Percentiles rank a stretch among this genome's conserved stretches.
Conservation (phyloP, 1,139 yeast species). For the Geotrichum aggregatum region DNA sequence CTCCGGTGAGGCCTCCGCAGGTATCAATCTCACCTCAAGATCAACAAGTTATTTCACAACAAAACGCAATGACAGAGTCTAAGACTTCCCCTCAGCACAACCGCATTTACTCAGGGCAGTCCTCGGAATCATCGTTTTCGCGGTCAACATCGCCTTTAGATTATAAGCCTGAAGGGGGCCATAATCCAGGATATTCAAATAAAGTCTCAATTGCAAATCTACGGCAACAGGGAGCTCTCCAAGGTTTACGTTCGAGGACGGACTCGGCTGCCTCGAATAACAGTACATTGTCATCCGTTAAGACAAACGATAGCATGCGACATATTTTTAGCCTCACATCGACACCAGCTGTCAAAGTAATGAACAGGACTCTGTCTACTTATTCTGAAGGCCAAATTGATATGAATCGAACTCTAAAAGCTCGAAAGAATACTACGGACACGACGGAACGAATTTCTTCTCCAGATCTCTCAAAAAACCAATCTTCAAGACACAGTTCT, state of each 20-base stretch:
- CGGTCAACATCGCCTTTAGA: constrained; percentile 9
- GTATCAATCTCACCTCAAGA: not conserved
- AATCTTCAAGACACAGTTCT: too few relatives aligned
- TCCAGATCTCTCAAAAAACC: not conserved
- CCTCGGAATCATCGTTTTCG: not conserved
- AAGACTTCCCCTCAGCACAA: not conserved
- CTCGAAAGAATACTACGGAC: constrained; percentile 4
- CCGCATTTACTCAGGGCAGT: constrained; percentile 2
- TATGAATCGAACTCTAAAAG: not conserved
- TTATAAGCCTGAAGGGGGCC: not conserved
- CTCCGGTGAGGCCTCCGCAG: not conserved
- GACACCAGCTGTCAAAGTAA: constrained; percentile 1
- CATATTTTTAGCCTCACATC: not conserved
- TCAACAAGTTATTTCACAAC: constrained; percentile 7
- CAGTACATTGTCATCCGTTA: not conserved
- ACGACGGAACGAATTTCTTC: constrained; percentile 11
- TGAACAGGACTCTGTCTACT: not conserved
- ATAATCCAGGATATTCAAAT: not conserved
- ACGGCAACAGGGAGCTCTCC: not conserved
- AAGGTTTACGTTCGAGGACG: not conserved
- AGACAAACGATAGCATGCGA: not conserved
- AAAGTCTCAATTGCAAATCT: constrained; percentile 6
- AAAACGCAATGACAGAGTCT: constrained; percentile 2
- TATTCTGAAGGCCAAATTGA: not conserved
- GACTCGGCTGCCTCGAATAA: not conserved